Conservation (phyloP, 352 stramenopile species). For the Stramenopiles sp. region DNA sequence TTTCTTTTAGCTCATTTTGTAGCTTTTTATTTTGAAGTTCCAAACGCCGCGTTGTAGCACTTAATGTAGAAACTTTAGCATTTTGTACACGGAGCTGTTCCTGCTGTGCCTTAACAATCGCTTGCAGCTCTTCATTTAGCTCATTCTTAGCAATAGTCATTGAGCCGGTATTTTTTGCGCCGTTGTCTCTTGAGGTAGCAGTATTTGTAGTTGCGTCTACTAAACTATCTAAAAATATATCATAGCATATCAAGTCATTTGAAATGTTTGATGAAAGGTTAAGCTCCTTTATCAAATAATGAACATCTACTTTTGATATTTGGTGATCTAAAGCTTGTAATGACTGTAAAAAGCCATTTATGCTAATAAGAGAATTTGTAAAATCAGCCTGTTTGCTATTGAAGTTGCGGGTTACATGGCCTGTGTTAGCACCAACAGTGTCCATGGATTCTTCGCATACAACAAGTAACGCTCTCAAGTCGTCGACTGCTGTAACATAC, state of each 20-base stretch:
- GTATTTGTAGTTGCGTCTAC: not conserved
- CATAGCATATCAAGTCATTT: not conserved
- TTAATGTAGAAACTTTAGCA: not conserved
- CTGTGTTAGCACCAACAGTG: not conserved
- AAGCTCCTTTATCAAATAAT: not conserved
- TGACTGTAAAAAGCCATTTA: not conserved
- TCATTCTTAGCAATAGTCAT: not conserved
- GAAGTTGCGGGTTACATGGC: too few species aligned
- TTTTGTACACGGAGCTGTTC: not conserved
- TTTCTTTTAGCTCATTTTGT: not conserved
- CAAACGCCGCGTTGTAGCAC: not conserved
- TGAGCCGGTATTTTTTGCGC: not conserved
- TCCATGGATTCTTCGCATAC: not conserved
- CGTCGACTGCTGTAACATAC: not conserved
- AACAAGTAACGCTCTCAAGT: not conserved
- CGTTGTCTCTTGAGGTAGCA: not conserved
- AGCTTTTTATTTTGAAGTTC: not conserved
- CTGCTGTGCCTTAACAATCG: not conserved
- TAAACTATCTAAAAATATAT: not conserved
- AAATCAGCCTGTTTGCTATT: not conserved
- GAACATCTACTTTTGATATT: not conserved
- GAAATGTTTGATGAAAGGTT: not conserved
- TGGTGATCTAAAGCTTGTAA: not conserved
- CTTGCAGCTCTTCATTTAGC: not conserved
- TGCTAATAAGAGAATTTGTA: not conserved